Evolutionary conservation across 2,329 filamentous ascomycete genomes (phyloP).

Genomic region (Fusarium continuum): DNA sequence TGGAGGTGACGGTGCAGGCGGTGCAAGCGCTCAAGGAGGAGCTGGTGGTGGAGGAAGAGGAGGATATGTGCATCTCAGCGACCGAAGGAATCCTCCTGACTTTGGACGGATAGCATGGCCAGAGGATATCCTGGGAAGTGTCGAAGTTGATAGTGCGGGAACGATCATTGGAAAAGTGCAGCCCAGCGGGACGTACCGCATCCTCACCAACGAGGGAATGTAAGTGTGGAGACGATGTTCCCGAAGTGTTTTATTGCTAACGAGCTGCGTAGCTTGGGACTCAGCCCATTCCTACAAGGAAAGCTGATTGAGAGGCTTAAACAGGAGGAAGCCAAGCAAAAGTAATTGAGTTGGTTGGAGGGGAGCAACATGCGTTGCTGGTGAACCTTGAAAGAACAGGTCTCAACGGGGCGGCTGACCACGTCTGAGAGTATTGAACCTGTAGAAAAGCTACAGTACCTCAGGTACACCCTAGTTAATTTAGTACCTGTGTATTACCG

Average conservation of each 20-base stretch:
- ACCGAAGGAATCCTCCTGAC: constrained; percentile 70
- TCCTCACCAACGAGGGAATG: constrained; percentile 74
- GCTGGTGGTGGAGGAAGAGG: constrained; percentile 67
- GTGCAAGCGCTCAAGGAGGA: constrained; percentile 69
- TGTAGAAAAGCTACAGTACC: background rate
- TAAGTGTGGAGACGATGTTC: constrained; percentile 54
- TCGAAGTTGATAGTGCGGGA: constrained; percentile 69
- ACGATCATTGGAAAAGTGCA: constrained; percentile 67
- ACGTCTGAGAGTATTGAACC: background rate
- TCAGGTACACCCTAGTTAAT: too few species aligned
- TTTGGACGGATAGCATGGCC: constrained; percentile 75
- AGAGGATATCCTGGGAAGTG: constrained; percentile 74
- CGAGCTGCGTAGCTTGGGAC: constrained; percentile 40
- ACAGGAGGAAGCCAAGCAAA: constrained; percentile 58
- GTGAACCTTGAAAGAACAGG: background rate
- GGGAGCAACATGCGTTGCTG: background rate
- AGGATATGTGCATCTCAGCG: constrained; percentile 72
- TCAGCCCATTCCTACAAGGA: constrained; percentile 57
- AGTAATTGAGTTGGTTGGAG: constrained; percentile 41
- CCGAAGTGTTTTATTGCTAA: constrained; percentile 28
- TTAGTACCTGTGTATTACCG: too few species aligned
- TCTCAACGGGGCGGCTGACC: background rate
- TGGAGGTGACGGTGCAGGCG: constrained; percentile 59
- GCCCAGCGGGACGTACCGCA: constrained; percentile 69
- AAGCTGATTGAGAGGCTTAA: constrained; percentile 64